Percentiles rank a stretch among this genome's conserved stretches.
Evolutionary conservation across 345 rosid genomes (phyloP).

Genomic region (Pugionium cornutum): DNA sequence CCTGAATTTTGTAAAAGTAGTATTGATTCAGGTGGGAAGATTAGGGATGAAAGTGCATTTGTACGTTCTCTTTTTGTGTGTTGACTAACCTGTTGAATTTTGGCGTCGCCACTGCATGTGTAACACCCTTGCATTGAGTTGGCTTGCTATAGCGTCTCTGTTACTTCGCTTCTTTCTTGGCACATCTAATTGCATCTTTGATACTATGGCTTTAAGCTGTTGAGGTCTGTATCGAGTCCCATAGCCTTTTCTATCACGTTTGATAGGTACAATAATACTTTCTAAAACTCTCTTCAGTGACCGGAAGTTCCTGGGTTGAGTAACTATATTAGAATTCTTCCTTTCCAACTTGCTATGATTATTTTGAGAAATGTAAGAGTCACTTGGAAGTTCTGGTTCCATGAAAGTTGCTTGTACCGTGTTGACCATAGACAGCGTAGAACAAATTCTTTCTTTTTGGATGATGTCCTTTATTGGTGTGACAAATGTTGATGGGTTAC

Average conservation of each 20-base stretch:
- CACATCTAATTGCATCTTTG: constrained; percentile 37
- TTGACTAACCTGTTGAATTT: constrained; percentile 32
- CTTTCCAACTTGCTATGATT: constrained; percentile 43
- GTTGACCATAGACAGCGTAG: constrained; percentile 21
- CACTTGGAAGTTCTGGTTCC: constrained; percentile 26
- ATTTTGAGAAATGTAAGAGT: constrained; percentile 30
- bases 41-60: neutral
- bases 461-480: no score
- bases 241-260: constrained; percentile 18
- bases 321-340: constrained; percentile 52
- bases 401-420: no score
- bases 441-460: constrained; percentile 25
- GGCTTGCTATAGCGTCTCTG: constrained; percentile 32
- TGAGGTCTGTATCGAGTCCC: neutral
- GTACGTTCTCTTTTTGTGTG: neutral
- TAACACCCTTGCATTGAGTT: constrained; percentile 23
- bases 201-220: constrained; percentile 4
- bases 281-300: constrained; percentile 45
- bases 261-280: constrained; percentile 18
- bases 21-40: neutral
- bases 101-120: constrained; percentile 23
- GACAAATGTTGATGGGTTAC: neutral
- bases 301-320: constrained; percentile 43
- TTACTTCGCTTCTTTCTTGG: constrained; percentile 57
- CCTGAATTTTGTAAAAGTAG: constrained; percentile 45